A percentile compares a stretch with the other conserved stretches of the same genome.
These are phyloP conservation scores for Prunus kanzakura DNA, from an alignment of 306 rosid genomes.

Conservation along the genomic window DNA sequence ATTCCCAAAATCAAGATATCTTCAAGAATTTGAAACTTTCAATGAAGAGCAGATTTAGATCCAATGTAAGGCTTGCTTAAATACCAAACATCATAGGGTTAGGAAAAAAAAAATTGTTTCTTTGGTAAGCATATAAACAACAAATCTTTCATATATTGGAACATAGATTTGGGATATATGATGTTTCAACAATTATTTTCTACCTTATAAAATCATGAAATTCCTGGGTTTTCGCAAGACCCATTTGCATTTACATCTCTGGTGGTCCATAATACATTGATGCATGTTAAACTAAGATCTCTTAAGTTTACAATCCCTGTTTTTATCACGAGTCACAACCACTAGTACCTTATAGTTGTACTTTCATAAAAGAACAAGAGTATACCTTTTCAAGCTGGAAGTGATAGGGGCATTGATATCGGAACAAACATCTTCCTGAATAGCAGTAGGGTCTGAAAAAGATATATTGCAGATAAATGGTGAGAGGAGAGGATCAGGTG, in stretches of 20 bases:
- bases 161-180: neutral
- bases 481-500: slow-evolving; percentile 73
- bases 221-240: neutral
- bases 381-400: slow-evolving; percentile 50
- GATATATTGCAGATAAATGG: slow-evolving; percentile 56
- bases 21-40: neutral
- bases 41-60: neutral
- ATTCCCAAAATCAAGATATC: neutral
- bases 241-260: neutral
- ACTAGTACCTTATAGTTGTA: neutral
- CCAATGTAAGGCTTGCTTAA: neutral
- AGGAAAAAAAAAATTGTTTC: neutral
- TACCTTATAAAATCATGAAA: neutral
- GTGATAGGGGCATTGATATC: slow-evolving; percentile 24
- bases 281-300: neutral
- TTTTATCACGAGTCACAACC: neutral
- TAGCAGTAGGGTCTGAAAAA: slow-evolving; percentile 25
- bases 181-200: neutral
- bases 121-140: neutral
- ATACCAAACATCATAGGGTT: neutral
- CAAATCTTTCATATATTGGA: neutral
- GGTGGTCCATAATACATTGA: neutral
- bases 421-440: slow-evolving; percentile 31
- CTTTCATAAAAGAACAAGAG: neutral
- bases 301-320: neutral